Evolutionary conservation across 2,329 filamentous ascomycete species (phyloP).

Genomic region (Grosmannia penicillata): DNA sequence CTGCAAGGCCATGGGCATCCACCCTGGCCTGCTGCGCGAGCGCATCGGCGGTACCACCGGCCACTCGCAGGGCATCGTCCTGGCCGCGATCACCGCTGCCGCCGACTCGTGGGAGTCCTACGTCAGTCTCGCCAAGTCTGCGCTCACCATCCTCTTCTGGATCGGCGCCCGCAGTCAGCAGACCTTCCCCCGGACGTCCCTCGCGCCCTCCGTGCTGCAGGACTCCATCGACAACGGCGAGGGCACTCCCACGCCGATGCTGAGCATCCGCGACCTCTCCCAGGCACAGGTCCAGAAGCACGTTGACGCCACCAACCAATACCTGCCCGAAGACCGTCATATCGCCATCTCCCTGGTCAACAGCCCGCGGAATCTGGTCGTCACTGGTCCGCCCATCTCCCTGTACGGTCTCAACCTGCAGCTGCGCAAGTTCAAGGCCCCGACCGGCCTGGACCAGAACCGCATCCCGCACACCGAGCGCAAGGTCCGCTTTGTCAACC

Average conservation of each 20-base stretch:
- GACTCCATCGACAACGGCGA: slow-evolving; percentile 92
- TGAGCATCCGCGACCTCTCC: slow-evolving; percentile 89
- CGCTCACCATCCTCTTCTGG: slow-evolving; percentile 93
- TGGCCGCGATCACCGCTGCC: slow-evolving; percentile 80
- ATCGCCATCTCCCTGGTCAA: slow-evolving; percentile 94
- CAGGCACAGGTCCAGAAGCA: slow-evolving; percentile 84
- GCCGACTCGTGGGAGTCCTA: slow-evolving; percentile 91
- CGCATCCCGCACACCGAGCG: slow-evolving; percentile 88
- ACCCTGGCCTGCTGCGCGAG: slow-evolving; percentile 77
- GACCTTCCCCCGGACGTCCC: slow-evolving; percentile 86
- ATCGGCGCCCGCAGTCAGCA: slow-evolving; percentile 95
- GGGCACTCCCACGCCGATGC: slow-evolving; percentile 91
- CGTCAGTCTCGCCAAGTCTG: slow-evolving; percentile 60
- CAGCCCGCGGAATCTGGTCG: slow-evolving; percentile 91
- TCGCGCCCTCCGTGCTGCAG: slow-evolving; percentile 78
- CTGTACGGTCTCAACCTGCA: slow-evolving; percentile 92
- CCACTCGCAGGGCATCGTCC: slow-evolving; percentile 92
- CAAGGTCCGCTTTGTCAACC: slow-evolving; percentile 91
- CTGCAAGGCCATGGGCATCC: slow-evolving; percentile 77
- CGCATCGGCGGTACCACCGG: slow-evolving; percentile 79
- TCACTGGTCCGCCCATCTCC: slow-evolving; percentile 90
- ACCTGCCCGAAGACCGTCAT: slow-evolving; percentile 81
- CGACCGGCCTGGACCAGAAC: slow-evolving; percentile 93
- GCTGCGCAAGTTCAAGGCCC: slow-evolving; percentile 90
- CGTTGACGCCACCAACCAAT: slow-evolving; percentile 92